phyloP scores from a whole-genome alignment of 148 eudicot species.

The Rheum nobile region DNA sequence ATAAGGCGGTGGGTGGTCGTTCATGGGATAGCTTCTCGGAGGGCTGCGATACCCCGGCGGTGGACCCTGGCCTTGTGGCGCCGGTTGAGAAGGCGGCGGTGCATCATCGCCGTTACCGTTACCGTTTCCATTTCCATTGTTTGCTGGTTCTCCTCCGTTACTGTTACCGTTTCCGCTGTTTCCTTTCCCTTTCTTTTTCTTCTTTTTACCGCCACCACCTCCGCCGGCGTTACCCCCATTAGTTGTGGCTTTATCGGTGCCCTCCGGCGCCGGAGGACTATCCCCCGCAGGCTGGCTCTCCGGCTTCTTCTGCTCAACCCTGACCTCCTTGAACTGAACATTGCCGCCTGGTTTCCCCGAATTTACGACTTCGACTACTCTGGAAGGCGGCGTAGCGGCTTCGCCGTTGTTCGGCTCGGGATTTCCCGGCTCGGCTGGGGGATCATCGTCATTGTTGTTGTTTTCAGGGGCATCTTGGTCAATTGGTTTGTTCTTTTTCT shows the following conservation, averaged over 20 bases:
- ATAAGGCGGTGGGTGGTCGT: constrained; percentile 28
- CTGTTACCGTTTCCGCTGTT: constrained; percentile 13
- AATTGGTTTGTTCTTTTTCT: constrained; percentile 21
- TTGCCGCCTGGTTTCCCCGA: not conserved
- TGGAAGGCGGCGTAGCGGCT: not conserved
- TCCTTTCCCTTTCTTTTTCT: constrained; percentile 46
- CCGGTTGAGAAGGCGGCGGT: constrained; percentile 16
- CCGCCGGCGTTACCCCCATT: constrained; percentile 15
- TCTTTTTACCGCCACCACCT: constrained; percentile 19
- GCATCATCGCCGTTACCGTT: constrained; percentile 14
- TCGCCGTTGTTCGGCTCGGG: constrained; percentile 10
- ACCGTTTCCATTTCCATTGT: not conserved
- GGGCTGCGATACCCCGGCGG: constrained; percentile 17
- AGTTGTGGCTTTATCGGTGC: not conserved
- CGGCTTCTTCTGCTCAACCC: constrained; percentile 12
- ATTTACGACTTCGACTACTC: constrained; percentile 8
- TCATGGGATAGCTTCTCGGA: constrained; percentile 15
- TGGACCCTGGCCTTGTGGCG: constrained; percentile 18
- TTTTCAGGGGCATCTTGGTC: constrained; percentile 12
- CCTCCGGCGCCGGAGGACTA: not conserved
- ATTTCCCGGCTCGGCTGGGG: not conserved
- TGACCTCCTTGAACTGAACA: constrained; percentile 6
- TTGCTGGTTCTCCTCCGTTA: constrained; percentile 11
- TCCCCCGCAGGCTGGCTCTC: not conserved
- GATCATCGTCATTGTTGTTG: constrained; percentile 1